Evolutionary conservation across 371 early-diverging fungal species (phyloP), one percentile per base, ranked within the genome.

Genomic region (Aphelidium insulamus): DNA sequence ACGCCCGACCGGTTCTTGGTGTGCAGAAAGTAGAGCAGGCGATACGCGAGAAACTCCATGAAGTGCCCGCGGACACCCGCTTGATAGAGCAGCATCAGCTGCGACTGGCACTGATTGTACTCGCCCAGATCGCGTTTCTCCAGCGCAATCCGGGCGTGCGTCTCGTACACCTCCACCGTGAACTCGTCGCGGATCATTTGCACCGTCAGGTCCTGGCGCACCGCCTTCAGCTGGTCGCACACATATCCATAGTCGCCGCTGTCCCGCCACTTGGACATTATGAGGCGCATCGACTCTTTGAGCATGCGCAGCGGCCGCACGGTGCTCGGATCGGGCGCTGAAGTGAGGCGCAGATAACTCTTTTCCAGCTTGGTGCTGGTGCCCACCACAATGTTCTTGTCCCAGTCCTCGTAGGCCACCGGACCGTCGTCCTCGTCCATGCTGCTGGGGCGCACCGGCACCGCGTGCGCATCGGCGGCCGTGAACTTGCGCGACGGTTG

Each of bases 91-190:
- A 72, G 66, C 43, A 72, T 80, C 16, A 92, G 53, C 48, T 90
- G 86, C 1, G 82, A 81, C 50, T 88, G 87, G 48, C 92, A 91
- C 44, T 87, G 86, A 39, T 94, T 90, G 49, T 74, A 94, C 59
- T 94, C 94, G 35, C 90, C 87, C 18, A 94, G 55, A 52, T 94
- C 94, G 24, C 73, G 65, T 77, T 78, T 81, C 50, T 88, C 88
- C 30, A 92, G 46, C 8, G 94, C 91, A 32, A 92, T 81, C 25
- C 90, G 61, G 3, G 87, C 90, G 52, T 90, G 84, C 15, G 62
- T 63, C 49, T 94, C 92, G 45, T 94, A 94, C 0, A 87, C 88
- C 32, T 67, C 54, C 1, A 81, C 82, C n/a, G 92, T 81, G 44
- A 94, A 87, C 12, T 69, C 76, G 44, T 76, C 77, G 38, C 74